These are phyloP conservation scores for Calonectria hongkongensis DNA, from an alignment of 2,329 filamentous ascomycete species.

Conservation along the genomic window DNA sequence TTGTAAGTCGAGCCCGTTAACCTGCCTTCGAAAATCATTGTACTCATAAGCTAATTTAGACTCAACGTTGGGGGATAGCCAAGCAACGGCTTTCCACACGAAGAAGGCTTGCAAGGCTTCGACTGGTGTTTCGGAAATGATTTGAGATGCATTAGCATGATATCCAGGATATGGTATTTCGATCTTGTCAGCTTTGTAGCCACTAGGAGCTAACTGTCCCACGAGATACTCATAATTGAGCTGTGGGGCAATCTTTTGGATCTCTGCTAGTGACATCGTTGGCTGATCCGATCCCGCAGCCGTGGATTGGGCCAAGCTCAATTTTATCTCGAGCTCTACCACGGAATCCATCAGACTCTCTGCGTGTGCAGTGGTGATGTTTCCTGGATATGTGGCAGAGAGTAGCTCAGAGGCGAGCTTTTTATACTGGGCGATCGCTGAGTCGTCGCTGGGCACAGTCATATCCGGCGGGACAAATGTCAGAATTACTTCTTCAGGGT, in stretches of 20 bases:
- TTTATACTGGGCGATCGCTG: background rate
- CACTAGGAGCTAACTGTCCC: constrained; percentile 36
- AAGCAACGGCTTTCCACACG: constrained; percentile 77
- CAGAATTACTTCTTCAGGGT: constrained; percentile 29
- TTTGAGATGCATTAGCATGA: constrained; percentile 73
- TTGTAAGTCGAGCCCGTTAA: constrained; percentile 67
- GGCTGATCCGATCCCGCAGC: background rate
- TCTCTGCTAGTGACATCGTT: constrained; percentile 17
- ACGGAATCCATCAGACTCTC: background rate
- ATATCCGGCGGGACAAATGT: background rate
- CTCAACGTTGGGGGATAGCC: constrained; percentile 72
- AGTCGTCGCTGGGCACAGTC: background rate
- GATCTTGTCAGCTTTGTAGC: constrained; percentile 63
- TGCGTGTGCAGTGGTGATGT: constrained; percentile 25
- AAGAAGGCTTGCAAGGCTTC: constrained; percentile 78
- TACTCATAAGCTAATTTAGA: constrained; percentile 76
- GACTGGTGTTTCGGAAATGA: constrained; percentile 71
- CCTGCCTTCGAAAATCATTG: constrained; percentile 74
- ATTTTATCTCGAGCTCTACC: background rate
- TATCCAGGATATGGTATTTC: constrained; percentile 75
- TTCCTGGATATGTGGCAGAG: constrained; percentile 17
- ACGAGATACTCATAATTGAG: constrained; percentile 42
- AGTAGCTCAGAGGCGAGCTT: constrained; percentile 35
- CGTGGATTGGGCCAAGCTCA: background rate
- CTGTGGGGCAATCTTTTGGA: constrained; percentile 15